Conservation (phyloP, 1,284 basidiomycete genomes). For the Puccinia hordei region DNA sequence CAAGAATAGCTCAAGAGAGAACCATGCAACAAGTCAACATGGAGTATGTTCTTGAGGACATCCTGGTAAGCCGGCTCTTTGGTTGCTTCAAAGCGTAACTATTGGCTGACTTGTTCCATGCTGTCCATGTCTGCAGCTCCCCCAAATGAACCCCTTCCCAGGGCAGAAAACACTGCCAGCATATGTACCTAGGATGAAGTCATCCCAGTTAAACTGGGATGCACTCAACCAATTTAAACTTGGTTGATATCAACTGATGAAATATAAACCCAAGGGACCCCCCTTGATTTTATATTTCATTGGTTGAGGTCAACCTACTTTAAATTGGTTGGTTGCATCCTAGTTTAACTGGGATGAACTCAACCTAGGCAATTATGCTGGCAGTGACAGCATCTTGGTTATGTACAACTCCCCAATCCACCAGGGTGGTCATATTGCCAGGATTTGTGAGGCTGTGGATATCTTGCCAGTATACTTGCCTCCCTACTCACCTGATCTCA, state of each 20-base stretch:
- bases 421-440: neutral
- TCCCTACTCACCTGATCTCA: slow-evolving; percentile 11
- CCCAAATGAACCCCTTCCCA: neutral
- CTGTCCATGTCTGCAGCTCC: neutral
- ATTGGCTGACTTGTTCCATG: neutral
- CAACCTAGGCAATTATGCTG: too few relatives aligned
- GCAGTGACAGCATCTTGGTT: neutral
- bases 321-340: too few relatives aligned
- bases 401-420: neutral
- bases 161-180: too few relatives aligned
- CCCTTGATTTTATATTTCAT: too few relatives aligned
- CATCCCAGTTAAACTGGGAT: too few relatives aligned
- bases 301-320: too few relatives aligned
- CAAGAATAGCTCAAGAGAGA: neutral
- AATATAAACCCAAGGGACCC: too few relatives aligned
- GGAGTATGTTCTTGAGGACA: neutral
- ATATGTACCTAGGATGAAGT: too few relatives aligned
- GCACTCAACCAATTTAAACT: too few relatives aligned
- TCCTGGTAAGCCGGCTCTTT: neutral
- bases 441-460: neutral
- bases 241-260: too few relatives aligned
- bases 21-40: neutral
- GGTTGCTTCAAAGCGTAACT: too few relatives aligned
- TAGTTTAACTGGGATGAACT: too few relatives aligned
- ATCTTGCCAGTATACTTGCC: neutral